Evolutionary conservation across 1,139 yeast species (phyloP), one percentile per base, ranked within the genome.

Genomic region (Magnusiomyces sp.): DNA sequence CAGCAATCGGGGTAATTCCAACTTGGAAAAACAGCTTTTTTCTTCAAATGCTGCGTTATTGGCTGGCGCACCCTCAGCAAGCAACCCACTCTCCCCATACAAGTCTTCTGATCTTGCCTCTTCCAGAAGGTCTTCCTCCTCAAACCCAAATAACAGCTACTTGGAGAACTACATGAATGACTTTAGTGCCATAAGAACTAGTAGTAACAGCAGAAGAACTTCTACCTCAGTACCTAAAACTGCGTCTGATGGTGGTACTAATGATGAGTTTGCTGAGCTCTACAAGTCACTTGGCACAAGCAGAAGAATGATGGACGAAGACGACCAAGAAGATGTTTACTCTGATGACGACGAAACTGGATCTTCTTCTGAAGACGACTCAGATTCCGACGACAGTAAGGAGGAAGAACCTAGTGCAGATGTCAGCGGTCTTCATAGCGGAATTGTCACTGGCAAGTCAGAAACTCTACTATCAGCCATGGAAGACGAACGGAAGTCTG

Each of bases 391-490:
- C 37, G 62, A 57, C 6, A 63, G 58, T 27, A 66, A 59, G 5
- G 58, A 53, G 23, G 60, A 56, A 27, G 65, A 60, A 36, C 56
- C 58, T 64, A 75, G 71, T 45, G 70, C 69, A 2, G 53, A 56
- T 29, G 20, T 41, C 53, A 46, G 43, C 44, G 50, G 53, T 33
- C 49, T 48, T 34, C 53, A 45, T 48, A 48, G 52, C 3, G 48
- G 51, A 2, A 43, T 51, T 14, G 50, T 46, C 10, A 48, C 46
- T 75, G 77, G 27, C 23, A 23, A 36, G n/a, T 45, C 64, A 76
- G 79, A 62, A 77, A 59, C 77, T 71, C 43, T 65, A 56, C 45
- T 61, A 48, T 65, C 62, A 29, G 63, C 65, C 5, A 55, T 60
- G 57, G 65, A 62, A 45, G 64, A 62, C 19, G 65, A 62, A 47